Percentiles rank a stretch among this genome's conserved stretches.
Conservation (phyloP, 1,139 yeast species). For the Kodamaea sp. region DNA sequence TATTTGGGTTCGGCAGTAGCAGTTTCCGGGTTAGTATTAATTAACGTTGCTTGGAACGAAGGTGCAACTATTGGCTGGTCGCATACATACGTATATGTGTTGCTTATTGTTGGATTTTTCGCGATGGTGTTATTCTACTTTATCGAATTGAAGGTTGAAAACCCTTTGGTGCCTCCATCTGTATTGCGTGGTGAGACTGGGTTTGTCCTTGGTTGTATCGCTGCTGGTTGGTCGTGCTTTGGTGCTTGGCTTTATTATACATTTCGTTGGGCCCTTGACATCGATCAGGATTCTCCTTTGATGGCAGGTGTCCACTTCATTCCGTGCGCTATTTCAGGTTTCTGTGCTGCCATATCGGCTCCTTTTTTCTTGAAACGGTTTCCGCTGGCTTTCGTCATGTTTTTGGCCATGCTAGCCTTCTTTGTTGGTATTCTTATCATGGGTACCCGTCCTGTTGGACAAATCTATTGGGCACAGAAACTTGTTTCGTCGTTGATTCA, state of each 20-base stretch:
- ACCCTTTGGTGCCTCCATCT: constrained; percentile 48
- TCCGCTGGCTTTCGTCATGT: constrained; percentile 43
- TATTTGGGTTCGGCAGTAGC: constrained; percentile 45
- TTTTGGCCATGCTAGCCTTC: constrained; percentile 44
- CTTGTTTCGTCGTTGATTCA: constrained; percentile 46
- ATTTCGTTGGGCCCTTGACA: constrained; percentile 30
- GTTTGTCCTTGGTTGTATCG: constrained; percentile 46
- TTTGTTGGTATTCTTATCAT: constrained; percentile 36
- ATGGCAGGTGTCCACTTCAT: constrained; percentile 35
- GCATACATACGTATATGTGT: constrained; percentile 43
- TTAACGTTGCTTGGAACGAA: constrained; percentile 59
- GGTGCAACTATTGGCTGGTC: constrained; percentile 62
- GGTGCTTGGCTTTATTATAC: constrained; percentile 55
- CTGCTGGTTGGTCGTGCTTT: constrained; percentile 60
- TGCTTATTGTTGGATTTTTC: constrained; percentile 47
- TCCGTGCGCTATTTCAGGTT: constrained; percentile 42
- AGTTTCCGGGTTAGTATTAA: constrained; percentile 45
- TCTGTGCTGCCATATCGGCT: constrained; percentile 43
- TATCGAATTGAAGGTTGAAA: constrained; percentile 31
- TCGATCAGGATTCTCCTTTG: constrained; percentile 33
- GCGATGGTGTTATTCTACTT: constrained; percentile 32
- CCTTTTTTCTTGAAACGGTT: constrained; percentile 34
- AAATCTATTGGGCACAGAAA: constrained; percentile 52
- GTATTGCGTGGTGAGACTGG: constrained; percentile 40
- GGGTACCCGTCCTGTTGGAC: constrained; percentile 45